phyloP scores from a whole-genome alignment of 1,284 basidiomycete genomes.

The Mycosarcoma maydis region DNA sequence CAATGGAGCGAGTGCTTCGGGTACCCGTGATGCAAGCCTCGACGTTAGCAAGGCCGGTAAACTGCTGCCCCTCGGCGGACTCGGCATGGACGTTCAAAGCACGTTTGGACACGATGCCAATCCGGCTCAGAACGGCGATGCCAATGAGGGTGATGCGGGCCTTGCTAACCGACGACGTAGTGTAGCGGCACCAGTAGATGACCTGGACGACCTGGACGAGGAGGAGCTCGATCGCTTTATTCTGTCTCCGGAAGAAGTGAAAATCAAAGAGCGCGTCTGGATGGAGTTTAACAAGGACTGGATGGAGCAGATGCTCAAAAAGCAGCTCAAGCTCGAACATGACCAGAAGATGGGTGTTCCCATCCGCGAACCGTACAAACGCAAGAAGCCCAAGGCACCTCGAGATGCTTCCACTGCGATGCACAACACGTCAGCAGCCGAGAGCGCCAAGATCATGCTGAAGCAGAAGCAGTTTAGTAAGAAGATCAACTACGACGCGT shows the following conservation, averaged over 20 bases:
- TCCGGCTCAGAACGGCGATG: slow-evolving; percentile 6
- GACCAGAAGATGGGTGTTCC: slow-evolving; percentile 63
- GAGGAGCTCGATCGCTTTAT: slow-evolving; percentile 87
- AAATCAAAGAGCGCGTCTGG: slow-evolving; percentile 93
- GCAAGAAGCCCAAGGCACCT: slow-evolving; percentile 58
- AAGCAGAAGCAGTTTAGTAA: slow-evolving; percentile 62
- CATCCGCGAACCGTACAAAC: slow-evolving; percentile 50
- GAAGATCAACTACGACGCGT: slow-evolving; percentile 65
- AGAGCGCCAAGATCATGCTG: slow-evolving; percentile 64
- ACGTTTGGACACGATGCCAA: slow-evolving; percentile 23
- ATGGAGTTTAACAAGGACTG: slow-evolving; percentile 95
- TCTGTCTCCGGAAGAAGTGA: slow-evolving; percentile 84
- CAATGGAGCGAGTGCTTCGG: slow-evolving; percentile 20
- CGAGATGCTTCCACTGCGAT: slow-evolving; percentile 58
- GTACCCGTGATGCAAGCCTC: slow-evolving; percentile 19
- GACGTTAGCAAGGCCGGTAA: slow-evolving; percentile 42
- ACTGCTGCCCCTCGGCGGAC: slow-evolving; percentile 45
- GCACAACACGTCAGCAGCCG: slow-evolving; percentile 59
- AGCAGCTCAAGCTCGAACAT: slow-evolving; percentile 63
- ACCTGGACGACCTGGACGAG: slow-evolving; percentile 75
- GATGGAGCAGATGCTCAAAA: slow-evolving; percentile 74
- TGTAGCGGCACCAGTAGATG: slow-evolving; percentile 32
- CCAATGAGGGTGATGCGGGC: slow-evolving; percentile 22
- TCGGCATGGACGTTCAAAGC: slow-evolving; percentile 52
- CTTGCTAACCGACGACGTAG: slow-evolving; percentile 10